Evolutionary conservation across 768 basidiomycete genomes (phyloP), one percentile per base, ranked within the genome.

Genomic region (Boletus patriciae): DNA sequence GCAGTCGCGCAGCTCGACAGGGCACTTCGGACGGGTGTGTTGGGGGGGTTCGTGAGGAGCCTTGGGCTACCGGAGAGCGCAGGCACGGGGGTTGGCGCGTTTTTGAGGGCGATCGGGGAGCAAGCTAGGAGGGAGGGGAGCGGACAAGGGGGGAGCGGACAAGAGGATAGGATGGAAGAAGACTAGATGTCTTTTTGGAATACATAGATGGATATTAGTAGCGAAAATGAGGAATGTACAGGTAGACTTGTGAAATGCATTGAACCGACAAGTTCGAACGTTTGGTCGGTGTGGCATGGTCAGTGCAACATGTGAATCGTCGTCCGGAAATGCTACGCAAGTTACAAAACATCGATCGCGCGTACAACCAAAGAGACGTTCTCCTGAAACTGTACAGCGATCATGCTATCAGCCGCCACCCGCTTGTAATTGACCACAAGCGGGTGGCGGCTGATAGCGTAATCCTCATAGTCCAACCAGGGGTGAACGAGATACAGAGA

Each of bases 61-160:
- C 76, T 97, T 8, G 94, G 93, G 3, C 74, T 97, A 37, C 90
- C 92, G 0, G 91, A 89, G 65, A 88, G 88, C 63, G 94, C 94
- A 9, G 94, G 92, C 0, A 80, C 79, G 6, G 84, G 92, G 5
- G 78, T 94, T 6, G 83, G 76, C 41, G 84, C 90, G 6, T 96
- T 96, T 71, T 75, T 97, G 70, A 79, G 85, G 38, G 92, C 90
- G 3, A 79, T 96, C 29, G 83, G 81, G 56, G 90, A 88, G 59
- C 86, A 94, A 68, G 89, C 86, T 13, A 76, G 82, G 54, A 76
- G 80, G 52, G 82, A 82, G 50, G 68, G n/a, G n/a, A n/a, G n/a
- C n/a, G n/a, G 63, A 13, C 56, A 44, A 25, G 65, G 65, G 9
- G 67, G 61, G 10, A 58, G 60, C 12, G 60, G 58, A 10, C 52